Conservation (phyloP, 176 grass and related monocot species). For the Areca catechu region DNA sequence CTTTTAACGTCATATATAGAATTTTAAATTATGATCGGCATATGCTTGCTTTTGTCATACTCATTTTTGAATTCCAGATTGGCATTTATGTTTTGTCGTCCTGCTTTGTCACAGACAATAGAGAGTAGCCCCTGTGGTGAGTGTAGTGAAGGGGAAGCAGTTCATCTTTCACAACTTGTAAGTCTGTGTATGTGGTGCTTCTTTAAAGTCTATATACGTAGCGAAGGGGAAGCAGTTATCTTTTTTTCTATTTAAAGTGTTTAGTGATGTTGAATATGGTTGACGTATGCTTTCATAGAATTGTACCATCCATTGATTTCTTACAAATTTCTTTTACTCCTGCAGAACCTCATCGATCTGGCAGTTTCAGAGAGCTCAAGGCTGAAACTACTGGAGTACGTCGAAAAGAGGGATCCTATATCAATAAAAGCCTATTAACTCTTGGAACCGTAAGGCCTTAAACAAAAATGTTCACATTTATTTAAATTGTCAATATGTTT, state of each 20-base stretch:
- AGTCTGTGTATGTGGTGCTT: constrained; percentile 26
- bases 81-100: constrained; percentile 8
- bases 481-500: too few relatives aligned
- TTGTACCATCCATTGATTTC: constrained; percentile 25
- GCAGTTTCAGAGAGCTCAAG: constrained; percentile 99
- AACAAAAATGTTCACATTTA: background rate
- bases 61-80: background rate
- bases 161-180: constrained; percentile 93
- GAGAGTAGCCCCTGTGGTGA: constrained; percentile 85
- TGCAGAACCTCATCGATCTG: constrained; percentile 99
- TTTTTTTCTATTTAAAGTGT: background rate
- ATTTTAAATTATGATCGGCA: too few relatives aligned
- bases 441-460: constrained; percentile 69
- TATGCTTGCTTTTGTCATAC: background rate
- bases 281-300: too few relatives aligned
- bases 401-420: constrained; percentile 99
- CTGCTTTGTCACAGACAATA: constrained; percentile 59
- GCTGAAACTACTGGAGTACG: constrained; percentile 97
- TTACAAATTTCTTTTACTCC: constrained; percentile 31
- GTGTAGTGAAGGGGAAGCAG: constrained; percentile 69
- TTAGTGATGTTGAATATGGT: too few relatives aligned
- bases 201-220: constrained; percentile 23
- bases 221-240: background rate
- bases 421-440: constrained; percentile 99
- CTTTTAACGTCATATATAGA: too few relatives aligned